Percentiles rank a stretch among this genome's conserved stretches.
Evolutionary conservation across 2,329 filamentous ascomycete genomes (phyloP).

Genomic region (Lasiodiplodia theobromae): DNA sequence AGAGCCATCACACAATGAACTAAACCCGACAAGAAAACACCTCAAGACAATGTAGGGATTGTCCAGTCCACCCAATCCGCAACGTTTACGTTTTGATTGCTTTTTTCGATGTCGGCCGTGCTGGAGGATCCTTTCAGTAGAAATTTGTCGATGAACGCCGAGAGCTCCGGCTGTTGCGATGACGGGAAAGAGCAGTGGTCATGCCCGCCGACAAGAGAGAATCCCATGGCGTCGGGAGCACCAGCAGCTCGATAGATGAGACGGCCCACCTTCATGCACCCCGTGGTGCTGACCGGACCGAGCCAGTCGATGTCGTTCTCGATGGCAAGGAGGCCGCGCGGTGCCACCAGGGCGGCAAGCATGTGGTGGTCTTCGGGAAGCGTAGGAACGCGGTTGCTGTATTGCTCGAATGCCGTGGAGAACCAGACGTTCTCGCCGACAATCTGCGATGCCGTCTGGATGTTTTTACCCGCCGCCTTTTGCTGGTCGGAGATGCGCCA

Average conservation of each 20-base stretch:
- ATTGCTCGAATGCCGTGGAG: constrained; percentile 61
- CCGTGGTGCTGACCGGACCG: constrained; percentile 63
- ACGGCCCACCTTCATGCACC: constrained; percentile 63
- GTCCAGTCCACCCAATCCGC: constrained; percentile 48
- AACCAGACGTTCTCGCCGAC: constrained; percentile 70
- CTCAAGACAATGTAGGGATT: constrained; percentile 39
- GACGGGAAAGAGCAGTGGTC: constrained; percentile 64
- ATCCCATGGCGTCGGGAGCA: constrained; percentile 63
- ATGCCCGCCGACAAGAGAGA: constrained; percentile 63
- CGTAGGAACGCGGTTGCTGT: constrained; percentile 54
- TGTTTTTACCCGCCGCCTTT: constrained; percentile 62
- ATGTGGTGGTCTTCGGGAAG: constrained; percentile 67
- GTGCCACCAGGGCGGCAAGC: constrained; percentile 63
- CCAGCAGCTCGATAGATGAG: constrained; percentile 63
- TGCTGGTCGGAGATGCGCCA: constrained; percentile 60
- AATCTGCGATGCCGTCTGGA: constrained; percentile 67
- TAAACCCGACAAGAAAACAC: no score
- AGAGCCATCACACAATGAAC: no score
- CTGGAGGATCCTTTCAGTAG: constrained; percentile 47
- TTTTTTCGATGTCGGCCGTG: constrained; percentile 45
- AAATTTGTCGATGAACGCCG: constrained; percentile 64
- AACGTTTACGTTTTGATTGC: constrained; percentile 39
- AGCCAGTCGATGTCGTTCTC: constrained; percentile 68
- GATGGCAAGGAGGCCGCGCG: constrained; percentile 62
- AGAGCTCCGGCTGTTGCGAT: constrained; percentile 58